These are phyloP conservation scores for Aristolochia contorta DNA, from an alignment of 164 flowering plant species.

Conservation along the genomic window DNA sequence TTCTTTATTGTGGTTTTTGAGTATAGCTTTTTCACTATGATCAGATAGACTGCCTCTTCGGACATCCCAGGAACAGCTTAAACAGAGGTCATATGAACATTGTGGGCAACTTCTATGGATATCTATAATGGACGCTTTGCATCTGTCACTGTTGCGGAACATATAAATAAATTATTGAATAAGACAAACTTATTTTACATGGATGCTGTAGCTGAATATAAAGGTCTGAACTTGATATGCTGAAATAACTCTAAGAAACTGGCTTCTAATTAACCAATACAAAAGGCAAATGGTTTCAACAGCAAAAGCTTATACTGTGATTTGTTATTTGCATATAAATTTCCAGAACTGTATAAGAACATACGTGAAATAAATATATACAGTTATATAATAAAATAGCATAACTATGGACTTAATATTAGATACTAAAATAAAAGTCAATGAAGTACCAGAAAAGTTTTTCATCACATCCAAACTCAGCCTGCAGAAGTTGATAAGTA, in stretches of 20 bases:
- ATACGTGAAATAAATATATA: neutral
- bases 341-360: no score
- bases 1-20: constrained; percentile 16
- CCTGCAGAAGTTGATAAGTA: constrained; percentile 31
- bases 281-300: no score
- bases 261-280: no score
- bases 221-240: no score
- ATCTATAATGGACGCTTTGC: constrained; percentile 49
- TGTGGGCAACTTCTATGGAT: constrained; percentile 63
- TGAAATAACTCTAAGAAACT: no score
- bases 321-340: no score
- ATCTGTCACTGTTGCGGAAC: constrained; percentile 42
- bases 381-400: neutral
- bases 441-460: constrained; percentile 41
- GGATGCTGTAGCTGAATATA: no score
- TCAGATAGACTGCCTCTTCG: constrained; percentile 21
- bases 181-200: no score
- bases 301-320: no score
- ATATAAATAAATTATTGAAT: constrained; percentile 5
- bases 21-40: constrained; percentile 9
- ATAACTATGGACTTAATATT: neutral
- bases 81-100: constrained; percentile 68
- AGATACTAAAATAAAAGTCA: neutral
- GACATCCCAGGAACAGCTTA: constrained; percentile 51
- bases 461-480: constrained; percentile 18